Conservation (phyloP, 768 basidiomycete genomes). For the Suillus discolor region DNA sequence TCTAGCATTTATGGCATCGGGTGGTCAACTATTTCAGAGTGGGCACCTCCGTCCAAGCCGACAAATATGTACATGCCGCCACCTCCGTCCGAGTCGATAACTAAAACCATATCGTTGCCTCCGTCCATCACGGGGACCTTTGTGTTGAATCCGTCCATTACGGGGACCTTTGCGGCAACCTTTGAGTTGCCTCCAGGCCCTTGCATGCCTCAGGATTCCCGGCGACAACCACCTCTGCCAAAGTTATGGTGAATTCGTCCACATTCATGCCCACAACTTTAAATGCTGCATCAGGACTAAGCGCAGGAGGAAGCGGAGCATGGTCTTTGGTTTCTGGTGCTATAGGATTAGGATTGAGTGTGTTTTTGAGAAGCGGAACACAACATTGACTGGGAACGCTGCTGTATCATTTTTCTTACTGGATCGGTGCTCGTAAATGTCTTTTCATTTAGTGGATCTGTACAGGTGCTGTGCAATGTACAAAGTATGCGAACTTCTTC, state of each 20-base stretch:
- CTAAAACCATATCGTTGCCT: too few relatives aligned
- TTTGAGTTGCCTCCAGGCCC: too few relatives aligned
- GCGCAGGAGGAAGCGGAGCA: too few relatives aligned
- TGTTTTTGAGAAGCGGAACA: not conserved
- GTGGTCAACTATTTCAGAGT: too few relatives aligned
- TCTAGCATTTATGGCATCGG: too few relatives aligned
- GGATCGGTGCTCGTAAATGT: not conserved
- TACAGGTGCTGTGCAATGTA: not conserved
- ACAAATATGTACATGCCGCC: too few relatives aligned
- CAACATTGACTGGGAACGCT: not conserved
- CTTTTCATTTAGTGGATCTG: not conserved
- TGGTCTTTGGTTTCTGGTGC: not conserved
- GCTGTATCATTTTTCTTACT: not conserved
- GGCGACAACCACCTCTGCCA: not conserved
- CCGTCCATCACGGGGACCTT: too few relatives aligned
- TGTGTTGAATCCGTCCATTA: too few relatives aligned
- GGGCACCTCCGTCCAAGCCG: not conserved
- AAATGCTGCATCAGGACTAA: not conserved
- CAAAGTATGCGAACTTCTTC: not conserved
- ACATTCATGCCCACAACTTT: not conserved
- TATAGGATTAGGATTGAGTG: not conserved
- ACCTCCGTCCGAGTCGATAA: too few relatives aligned
- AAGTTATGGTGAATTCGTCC: not conserved
- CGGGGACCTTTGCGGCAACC: too few relatives aligned
- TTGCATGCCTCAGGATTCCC: too few relatives aligned